Base-by-base conservation (phyloP, 2,329 filamentous ascomycete genomes). In the Pyrenochaeta sp. region DNA sequence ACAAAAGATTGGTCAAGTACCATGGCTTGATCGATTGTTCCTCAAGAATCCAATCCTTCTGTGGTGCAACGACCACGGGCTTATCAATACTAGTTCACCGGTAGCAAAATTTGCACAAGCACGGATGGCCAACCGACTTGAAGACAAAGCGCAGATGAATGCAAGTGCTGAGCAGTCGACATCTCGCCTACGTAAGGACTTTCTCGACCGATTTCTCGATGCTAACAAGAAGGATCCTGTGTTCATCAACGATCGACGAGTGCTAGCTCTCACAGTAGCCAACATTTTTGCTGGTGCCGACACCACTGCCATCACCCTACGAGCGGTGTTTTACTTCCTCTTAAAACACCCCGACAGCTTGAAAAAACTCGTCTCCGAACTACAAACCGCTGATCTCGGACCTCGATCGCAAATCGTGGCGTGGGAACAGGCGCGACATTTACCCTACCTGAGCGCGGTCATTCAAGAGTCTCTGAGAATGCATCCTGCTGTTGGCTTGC, bases 231-330 rank as follows among this genome's bases (percentile, higher is more conserved):
- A 61, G 25, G 60, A 61, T 15, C 56, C 60, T 10, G 45, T 53
- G 1, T 63, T 63, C 44, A 61, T 65, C 6, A 48, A 30, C 10
- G 19, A 58, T 19, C 55, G 59, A n/a, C 62, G 60, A 22, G 60
- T 65, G 6, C 56, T 65, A n/a, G 62, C 57, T 10, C 58, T 63
- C 15, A 64, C 60, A 5, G 49, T 58, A 3, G 56, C 63, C 5
- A 61, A 64, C 42, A 60, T 62, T 54, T 54, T 62, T 9, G 78
- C 77, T 3, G 79, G 77, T 2, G 74, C 67, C 2, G 79, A 78
- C 58, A 86, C 84, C 0, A 86, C 78, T 2, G 74, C 83, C 4
- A 64, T 85, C 30, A 84, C 82, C 56, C 60, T 81, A 57, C 70
- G 85, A 1, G 52, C 83, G 3, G 77, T 77, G 36, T 50, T 50